A percentile compares a stretch with the other conserved stretches of the same genome.
Conservation (phyloP, 1,284 basidiomycete species). For the Polyporus tsugae region DNA sequence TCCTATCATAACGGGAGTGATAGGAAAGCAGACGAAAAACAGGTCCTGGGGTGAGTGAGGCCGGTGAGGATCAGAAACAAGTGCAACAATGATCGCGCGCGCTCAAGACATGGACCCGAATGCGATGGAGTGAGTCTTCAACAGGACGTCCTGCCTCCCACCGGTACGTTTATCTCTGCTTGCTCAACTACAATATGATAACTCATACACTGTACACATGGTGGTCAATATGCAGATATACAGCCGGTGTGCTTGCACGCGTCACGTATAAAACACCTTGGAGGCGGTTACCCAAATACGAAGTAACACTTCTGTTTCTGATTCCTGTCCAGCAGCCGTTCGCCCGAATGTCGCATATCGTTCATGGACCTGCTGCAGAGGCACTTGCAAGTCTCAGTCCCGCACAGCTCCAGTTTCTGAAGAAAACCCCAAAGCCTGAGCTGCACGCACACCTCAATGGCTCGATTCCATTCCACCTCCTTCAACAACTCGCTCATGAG, state of each 20-base stretch:
- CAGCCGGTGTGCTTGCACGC: not conserved
- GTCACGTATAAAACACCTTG: not conserved
- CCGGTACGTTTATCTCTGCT: not conserved
- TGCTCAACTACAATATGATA: not conserved
- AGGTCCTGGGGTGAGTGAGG: not conserved
- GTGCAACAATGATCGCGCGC: not conserved
- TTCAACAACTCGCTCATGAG: constrained; percentile 70
- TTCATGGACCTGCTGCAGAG: constrained; percentile 42
- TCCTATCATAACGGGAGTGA: constrained; percentile 55
- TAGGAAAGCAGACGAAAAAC: not conserved
- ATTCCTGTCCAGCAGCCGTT: not conserved
- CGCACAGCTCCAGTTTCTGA: constrained; percentile 64
- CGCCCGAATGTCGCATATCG: constrained; percentile 21
- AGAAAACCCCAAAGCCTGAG: constrained; percentile 77
- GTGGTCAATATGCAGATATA: not conserved
- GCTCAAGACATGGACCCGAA: not conserved
- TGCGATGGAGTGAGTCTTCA: not conserved
- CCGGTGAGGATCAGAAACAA: not conserved
- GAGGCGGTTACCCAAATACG: constrained; percentile 29
- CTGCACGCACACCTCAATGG: constrained; percentile 87
- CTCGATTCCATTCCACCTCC: constrained; percentile 73
- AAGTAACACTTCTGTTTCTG: constrained; percentile 1
- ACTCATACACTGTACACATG: not conserved
- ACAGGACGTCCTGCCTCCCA: not conserved
- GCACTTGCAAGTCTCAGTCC: constrained; percentile 63